Conservation (phyloP, 2,329 filamentous ascomycete genomes). For the Blastomyces gilchristii region DNA sequence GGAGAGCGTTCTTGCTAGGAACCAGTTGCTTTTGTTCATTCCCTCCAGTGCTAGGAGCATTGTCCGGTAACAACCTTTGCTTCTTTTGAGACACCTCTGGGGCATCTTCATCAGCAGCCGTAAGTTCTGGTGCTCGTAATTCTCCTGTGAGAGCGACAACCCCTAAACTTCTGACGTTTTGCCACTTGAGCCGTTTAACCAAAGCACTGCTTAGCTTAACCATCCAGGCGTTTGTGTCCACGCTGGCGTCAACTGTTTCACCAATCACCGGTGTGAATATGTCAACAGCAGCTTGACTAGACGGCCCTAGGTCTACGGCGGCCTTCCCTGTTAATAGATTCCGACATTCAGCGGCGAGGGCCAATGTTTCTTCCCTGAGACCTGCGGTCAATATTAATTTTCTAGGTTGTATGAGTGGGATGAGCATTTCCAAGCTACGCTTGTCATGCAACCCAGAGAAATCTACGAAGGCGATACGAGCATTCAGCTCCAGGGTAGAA, state of each 20-base stretch:
- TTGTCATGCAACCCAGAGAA: constrained; percentile 89
- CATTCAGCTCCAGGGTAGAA: constrained; percentile 55
- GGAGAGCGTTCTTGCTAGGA: constrained; percentile 29
- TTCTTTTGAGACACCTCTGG: constrained; percentile 41
- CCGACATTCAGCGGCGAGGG: constrained; percentile 70
- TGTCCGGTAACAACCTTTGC: constrained; percentile 41
- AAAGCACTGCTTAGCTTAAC: constrained; percentile 79
- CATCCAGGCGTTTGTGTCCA: constrained; percentile 95
- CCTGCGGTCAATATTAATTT: constrained; percentile 91
- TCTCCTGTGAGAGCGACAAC: constrained; percentile 86
- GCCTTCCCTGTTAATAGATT: constrained; percentile 47
- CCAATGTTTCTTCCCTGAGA: constrained; percentile 62
- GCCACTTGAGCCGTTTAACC: constrained; percentile 84
- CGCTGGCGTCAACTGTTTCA: constrained; percentile 70
- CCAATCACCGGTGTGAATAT: constrained; percentile 78
- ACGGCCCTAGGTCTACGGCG: constrained; percentile 13
- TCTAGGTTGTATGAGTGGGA: constrained; percentile 84
- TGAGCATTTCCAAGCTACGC: constrained; percentile 84
- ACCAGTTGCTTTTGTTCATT: constrained; percentile 18
- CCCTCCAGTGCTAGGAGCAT: constrained; percentile 23
- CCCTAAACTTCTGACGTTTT: constrained; percentile 78
- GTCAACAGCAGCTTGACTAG: constrained; percentile 39
- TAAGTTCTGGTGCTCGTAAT: constrained; percentile 42
- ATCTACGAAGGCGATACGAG: constrained; percentile 79
- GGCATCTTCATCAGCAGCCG: constrained; percentile 26